Base-by-base conservation (phyloP, 1,284 basidiomycete genomes). In the Kwoniella shivajii region DNA sequence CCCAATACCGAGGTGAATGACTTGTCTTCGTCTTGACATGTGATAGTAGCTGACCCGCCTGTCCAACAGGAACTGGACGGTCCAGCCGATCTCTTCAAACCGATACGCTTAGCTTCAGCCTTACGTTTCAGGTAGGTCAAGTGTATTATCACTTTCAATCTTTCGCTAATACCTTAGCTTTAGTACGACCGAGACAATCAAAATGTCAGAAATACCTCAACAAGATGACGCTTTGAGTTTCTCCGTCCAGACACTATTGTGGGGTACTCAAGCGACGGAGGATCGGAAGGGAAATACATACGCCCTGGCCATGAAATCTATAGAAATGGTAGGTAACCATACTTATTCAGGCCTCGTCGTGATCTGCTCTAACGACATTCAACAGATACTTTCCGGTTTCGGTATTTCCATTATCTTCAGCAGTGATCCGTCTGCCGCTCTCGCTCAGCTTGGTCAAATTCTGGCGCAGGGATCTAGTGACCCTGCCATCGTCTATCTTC, bases 181-280 rank as follows among this genome's bases (percentile, higher is more conserved):
- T 57, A 68, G 66, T 33, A 51, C 44, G 6, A 52, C 57, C 7
- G 59, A 64, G 39, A 31, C 45, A 6, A 61, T 64, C 3, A 63
- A 65, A 10, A 61, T 74, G 63, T 52, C 58, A 9, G 60, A 70
- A 41, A 68, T 74, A 5, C 58, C 65, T 20, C 57, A 61, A 30
- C 67, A 71, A 57, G 66, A 72, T 37, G 66, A 67, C 22, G 67
- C 70, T 10, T 60, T 74, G 42, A 50, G 46, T 14, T 68, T 71
- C 44, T 62, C 68, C 4, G 60, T 64, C 9, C 43, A 63, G 27
- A 54, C 63, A 7, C 59, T 59, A 0, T 50, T 72, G 10, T 72
- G 66, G 67, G 41, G 42, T 5, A 64, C 66, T 2, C 37, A 41
- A 2, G 38, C 57, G 2, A 16, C 36, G 16, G 54, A 60, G 10